Base-by-base conservation (phyloP, 73 alveolate genomes). In the Chromera velia region DNA sequence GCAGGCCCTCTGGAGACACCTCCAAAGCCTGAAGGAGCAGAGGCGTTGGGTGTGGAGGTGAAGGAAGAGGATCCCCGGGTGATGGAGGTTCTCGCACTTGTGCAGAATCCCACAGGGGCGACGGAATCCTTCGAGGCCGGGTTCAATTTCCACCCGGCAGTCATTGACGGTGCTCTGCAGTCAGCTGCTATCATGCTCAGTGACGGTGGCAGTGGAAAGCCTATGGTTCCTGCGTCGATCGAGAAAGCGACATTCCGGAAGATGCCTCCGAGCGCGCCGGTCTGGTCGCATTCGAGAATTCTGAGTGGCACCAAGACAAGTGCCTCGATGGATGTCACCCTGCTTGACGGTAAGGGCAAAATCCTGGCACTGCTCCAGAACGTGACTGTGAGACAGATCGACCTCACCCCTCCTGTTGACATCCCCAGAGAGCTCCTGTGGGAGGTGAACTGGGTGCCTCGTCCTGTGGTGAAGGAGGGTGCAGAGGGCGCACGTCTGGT, bases 101-200 rank as follows among this genome's bases (percentile, higher is more conserved):
- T 40, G 55, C 55, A 13, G 22, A 13, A 7, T 13, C 4, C 22
- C 55, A 13, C 13, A 0, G 13, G 9, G 29, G 6, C 1, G 24
- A 26, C 1, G 7, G 10, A 65, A 19, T 33, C 32, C 34, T 65
- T 13, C 34, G 34, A 4, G 24, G 6, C 32, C 7, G 79, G 47
- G 1, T 34, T 40, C 32, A 0, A 22, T 29, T 1, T 34, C 30
- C 45, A 40, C 30, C 79, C 79, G 13, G 62, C 79, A 0, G 28
- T 72, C 10, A 24, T 72, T 67, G 79, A 72, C 22, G 79, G 79
- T 1, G 79, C 79, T 1, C 0, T 72, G 29, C 79, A 72, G 47
- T 4, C 22, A 13, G 55, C 55, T 4, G 55, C 55, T 13, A 40
- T 40, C 22, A 4, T 40, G 55, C 55, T 40, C 22, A 4, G n/a